Conservation (phyloP, 352 stramenopile species). For the Plasmopara muralis region DNA sequence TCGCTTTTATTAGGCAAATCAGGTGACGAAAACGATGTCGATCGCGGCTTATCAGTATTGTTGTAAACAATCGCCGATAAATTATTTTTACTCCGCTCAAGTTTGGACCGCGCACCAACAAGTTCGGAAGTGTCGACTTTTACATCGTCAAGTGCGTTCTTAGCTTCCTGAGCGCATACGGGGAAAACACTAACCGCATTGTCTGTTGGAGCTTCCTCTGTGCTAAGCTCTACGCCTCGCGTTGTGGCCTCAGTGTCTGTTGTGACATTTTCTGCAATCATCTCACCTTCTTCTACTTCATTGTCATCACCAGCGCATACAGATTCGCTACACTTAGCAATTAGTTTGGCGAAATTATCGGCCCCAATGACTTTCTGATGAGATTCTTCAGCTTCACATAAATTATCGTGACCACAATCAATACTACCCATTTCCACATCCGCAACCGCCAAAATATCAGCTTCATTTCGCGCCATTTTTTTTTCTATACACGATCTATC, state of each 20-base stretch:
- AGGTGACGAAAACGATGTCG: conserved; percentile 35
- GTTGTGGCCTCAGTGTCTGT: background rate
- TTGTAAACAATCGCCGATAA: conserved; percentile 6
- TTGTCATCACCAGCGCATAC: background rate
- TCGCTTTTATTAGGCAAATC: conserved; percentile 4
- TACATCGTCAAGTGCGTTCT: conserved; percentile 2
- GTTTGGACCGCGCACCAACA: conserved; percentile 18
- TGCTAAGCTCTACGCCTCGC: background rate
- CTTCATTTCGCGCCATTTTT: background rate
- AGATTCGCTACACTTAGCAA: conserved; percentile 6
- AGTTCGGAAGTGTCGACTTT: background rate
- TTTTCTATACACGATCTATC: conserved; percentile 6
- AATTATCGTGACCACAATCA: background rate
- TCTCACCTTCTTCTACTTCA: conserved; percentile 26
- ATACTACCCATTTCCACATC: conserved; percentile 16
- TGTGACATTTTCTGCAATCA: conserved; percentile 13
- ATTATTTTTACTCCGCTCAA: conserved; percentile 19
- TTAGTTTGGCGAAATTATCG: background rate
- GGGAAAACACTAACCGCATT: background rate
- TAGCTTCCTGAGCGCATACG: background rate
- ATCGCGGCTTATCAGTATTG: conserved; percentile 25
- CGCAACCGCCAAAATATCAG: background rate
- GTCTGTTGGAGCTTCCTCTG: background rate
- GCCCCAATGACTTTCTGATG: background rate
- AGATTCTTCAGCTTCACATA: background rate